Evolutionary conservation across 2,329 filamentous ascomycete genomes (phyloP).

Genomic region (Whalleya microplaca): DNA sequence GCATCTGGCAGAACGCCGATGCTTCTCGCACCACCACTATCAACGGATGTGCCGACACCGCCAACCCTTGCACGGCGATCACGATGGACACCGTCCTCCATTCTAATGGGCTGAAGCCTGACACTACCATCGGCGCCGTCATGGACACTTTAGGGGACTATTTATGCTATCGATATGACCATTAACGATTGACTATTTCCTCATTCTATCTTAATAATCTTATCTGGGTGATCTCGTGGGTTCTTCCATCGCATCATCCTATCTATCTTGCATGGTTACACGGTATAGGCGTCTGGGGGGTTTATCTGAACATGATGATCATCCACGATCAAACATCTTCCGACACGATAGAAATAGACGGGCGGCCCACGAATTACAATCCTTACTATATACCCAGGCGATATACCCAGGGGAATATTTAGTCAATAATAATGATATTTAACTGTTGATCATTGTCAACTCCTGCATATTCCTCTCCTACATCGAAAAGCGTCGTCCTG

Average conservation of each 20-base stretch:
- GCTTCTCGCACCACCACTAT: slow-evolving; percentile 33
- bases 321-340: neutral
- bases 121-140: slow-evolving; percentile 30
- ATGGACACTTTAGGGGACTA: slow-evolving; percentile 35
- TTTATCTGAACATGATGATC: neutral
- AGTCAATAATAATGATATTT: neutral
- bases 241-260: neutral
- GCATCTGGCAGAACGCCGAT: slow-evolving; percentile 39
- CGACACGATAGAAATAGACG: neutral
- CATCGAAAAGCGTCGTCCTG: too few relatives aligned
- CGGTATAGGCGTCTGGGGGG: neutral
- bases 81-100: slow-evolving; percentile 32
- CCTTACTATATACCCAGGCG: neutral
- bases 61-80: slow-evolving; percentile 33
- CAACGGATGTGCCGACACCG: slow-evolving; percentile 33
- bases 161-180: slow-evolving; percentile 39
- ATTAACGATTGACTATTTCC: slow-evolving; percentile 18
- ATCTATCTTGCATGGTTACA: neutral
- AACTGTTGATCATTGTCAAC: too few relatives aligned
- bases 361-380: neutral
- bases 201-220: neutral
- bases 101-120: slow-evolving; percentile 32
- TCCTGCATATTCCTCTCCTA: too few relatives aligned
- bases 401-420: neutral
- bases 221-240: too few relatives aligned